phyloP scores from a whole-genome alignment of 129 eudicot species.

The Flaveria bidentis region DNA sequence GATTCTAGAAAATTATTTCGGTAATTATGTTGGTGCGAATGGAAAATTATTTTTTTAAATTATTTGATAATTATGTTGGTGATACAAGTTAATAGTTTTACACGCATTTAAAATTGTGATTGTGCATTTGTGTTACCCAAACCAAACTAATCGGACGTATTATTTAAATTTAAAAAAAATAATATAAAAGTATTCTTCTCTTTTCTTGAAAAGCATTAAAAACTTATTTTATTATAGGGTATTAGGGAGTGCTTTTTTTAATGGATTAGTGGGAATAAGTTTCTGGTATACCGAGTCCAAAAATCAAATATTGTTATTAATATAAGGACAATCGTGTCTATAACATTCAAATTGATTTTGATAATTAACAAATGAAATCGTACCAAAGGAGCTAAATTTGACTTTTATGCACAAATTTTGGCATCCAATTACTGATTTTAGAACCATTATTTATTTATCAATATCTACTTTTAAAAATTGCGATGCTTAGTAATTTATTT shows the following conservation, averaged over 20 bases:
- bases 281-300: constrained; percentile 27
- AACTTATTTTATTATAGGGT: too few relatives aligned
- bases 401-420: background rate
- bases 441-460: background rate
- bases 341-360: background rate
- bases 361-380: background rate
- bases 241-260: too few relatives aligned
- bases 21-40: too few relatives aligned
- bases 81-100: background rate
- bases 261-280: constrained; percentile 8
- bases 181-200: too few relatives aligned
- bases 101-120: background rate
- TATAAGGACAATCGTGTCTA: background rate
- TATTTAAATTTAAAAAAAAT: background rate
- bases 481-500: too few relatives aligned
- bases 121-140: background rate
- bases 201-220: too few relatives aligned
- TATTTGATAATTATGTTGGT: too few relatives aligned
- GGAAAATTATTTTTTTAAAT: too few relatives aligned
- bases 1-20: too few relatives aligned
- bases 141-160: background rate
- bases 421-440: background rate
- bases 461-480: too few relatives aligned
- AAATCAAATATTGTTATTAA: background rate
- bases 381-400: background rate